A percentile compares a stretch with the other conserved stretches of the same genome.
phyloP scores from a whole-genome alignment of 2,329 filamentous ascomycete genomes.

The Plenodomus lindquistii region DNA sequence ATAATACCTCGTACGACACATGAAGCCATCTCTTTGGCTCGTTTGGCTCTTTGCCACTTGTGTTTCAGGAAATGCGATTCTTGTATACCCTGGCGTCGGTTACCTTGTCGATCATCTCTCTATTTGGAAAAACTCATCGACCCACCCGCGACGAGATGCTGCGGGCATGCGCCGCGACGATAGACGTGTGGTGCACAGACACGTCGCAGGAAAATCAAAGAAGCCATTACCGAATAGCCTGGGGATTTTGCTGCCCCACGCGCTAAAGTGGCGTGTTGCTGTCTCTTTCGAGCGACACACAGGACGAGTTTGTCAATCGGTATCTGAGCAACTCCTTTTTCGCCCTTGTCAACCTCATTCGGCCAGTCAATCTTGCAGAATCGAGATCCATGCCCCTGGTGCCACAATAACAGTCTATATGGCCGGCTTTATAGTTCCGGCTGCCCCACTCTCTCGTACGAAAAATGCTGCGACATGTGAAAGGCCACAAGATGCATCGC shows the following conservation, averaged over 20 bases:
- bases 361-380: not conserved
- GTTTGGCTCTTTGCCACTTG: not conserved
- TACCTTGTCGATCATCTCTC: not conserved
- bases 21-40: not conserved
- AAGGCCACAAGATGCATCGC: too few relatives aligned
- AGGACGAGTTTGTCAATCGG: not conserved
- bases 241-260: not conserved
- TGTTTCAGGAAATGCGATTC: not conserved
- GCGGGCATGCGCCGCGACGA: not conserved
- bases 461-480: too few relatives aligned
- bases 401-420: too few relatives aligned
- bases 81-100: not conserved
- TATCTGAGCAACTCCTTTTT: not conserved
- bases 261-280: not conserved
- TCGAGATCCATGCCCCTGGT: too few relatives aligned
- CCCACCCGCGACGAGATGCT: not conserved
- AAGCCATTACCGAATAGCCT: not conserved
- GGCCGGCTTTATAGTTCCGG: too few relatives aligned
- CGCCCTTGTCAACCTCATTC: not conserved
- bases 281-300: not conserved
- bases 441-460: too few relatives aligned
- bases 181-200: not conserved
- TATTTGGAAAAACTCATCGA: not conserved
- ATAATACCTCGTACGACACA: not conserved
- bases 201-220: not conserved